Conservation (phyloP, 2,329 filamentous ascomycete genomes). For the Fusarium fracticaudum region DNA sequence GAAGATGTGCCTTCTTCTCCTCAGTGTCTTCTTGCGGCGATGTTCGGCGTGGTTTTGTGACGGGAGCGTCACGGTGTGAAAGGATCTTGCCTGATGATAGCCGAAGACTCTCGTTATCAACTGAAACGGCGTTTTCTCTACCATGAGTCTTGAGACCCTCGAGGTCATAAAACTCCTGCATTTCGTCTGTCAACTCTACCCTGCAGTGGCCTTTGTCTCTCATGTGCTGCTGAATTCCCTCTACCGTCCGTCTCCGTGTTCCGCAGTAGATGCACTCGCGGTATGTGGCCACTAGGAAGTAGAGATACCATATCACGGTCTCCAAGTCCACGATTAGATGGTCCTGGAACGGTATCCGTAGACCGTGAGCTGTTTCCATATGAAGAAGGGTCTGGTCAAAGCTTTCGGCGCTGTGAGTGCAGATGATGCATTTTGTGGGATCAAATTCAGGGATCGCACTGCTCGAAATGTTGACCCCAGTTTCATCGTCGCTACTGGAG, state of each 20-base stretch:
- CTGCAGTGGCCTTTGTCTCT: conserved; percentile 58
- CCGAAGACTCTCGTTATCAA: conserved; percentile 7
- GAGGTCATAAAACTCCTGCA: conserved; percentile 54
- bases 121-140: background rate
- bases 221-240: conserved; percentile 64
- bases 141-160: background rate
- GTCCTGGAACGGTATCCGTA: conserved; percentile 53
- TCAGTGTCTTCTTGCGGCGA: background rate
- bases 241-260: conserved; percentile 51
- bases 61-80: conserved; percentile 9
- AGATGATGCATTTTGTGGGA: conserved; percentile 55
- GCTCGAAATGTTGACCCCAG: background rate
- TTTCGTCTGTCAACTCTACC: conserved; percentile 49
- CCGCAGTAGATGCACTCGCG: conserved; percentile 62
- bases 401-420: conserved; percentile 41
- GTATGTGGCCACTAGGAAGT: conserved; percentile 59
- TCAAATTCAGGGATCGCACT: conserved; percentile 32
- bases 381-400: conserved; percentile 55
- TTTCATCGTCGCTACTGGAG: background rate
- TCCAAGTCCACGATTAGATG: conserved; percentile 57
- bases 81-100: conserved; percentile 35
- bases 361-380: conserved; percentile 59
- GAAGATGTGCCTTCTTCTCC: background rate
- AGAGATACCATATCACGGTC: conserved; percentile 58
- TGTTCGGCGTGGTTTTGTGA: background rate